Evolutionary conservation across 2,329 filamentous ascomycete species (phyloP).

Genomic region (Colletotrichum sp.): DNA sequence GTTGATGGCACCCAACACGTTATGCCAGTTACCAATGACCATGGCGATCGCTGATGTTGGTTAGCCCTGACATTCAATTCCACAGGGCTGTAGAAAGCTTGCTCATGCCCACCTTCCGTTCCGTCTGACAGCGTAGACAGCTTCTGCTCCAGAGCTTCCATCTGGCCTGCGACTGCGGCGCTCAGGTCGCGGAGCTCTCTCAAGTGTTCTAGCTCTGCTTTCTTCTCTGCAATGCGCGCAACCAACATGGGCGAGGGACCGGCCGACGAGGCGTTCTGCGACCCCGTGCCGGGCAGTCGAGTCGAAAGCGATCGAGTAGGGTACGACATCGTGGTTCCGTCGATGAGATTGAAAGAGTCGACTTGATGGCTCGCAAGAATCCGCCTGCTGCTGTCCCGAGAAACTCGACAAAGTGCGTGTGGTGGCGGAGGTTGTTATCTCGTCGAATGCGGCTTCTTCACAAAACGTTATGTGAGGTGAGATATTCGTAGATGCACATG

Average conservation of each 20-base stretch:
- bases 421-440: background rate
- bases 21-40: slow-evolving; percentile 89
- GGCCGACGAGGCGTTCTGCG: slow-evolving; percentile 47
- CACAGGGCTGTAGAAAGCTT: background rate
- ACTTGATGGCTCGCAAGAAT: background rate
- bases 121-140: slow-evolving; percentile 79
- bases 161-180: slow-evolving; percentile 78
- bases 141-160: slow-evolving; percentile 82
- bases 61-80: background rate
- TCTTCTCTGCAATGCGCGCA: slow-evolving; percentile 84
- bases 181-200: slow-evolving; percentile 81
- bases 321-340: slow-evolving; percentile 54
- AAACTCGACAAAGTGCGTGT: background rate
- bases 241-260: slow-evolving; percentile 74
- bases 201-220: slow-evolving; percentile 79
- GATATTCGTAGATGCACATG: slow-evolving; percentile 1
- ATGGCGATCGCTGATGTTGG: slow-evolving; percentile 71
- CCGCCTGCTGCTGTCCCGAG: background rate
- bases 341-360: background rate
- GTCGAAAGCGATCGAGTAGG: slow-evolving; percentile 64
- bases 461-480: background rate
- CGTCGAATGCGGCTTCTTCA: background rate
- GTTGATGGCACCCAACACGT: slow-evolving; percentile 81
- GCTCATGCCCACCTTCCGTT: slow-evolving; percentile 68
- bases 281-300: slow-evolving; percentile 69